Evolutionary conservation across 2,329 filamentous ascomycete genomes (phyloP), one percentile per base, ranked within the genome.

Genomic region (Cladosporium sp.): DNA sequence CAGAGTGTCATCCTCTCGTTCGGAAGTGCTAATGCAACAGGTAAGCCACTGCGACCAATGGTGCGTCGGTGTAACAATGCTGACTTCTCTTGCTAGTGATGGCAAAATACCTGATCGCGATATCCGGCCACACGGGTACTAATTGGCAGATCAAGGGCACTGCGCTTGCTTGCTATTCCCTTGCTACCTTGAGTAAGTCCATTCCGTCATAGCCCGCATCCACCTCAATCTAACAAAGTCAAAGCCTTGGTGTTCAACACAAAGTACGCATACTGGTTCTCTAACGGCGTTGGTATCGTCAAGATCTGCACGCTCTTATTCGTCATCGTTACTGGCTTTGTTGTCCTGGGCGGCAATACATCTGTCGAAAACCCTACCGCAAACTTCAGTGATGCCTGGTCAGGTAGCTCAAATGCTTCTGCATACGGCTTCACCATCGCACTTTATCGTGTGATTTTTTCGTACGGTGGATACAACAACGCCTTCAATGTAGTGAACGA

Each of bases 251-350:
- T 61, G 10, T 61, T 51, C 38, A 61, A 61, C 26, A 61, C 59
- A 18, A 61, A 61, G n/a, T 61, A 61, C 26, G 59, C 59, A 15
- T 61, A 61, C 28, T 61, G 59, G 41, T 61, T 61, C 59, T 61
- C 59, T 3, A 61, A 61, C 18, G 59, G 59, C 7, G 82, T 90
- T 44, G 87, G 87, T 0, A 73, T 80, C 2, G 71, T 90, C 49
- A 91, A 91, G 71, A 74, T 90, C 3, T 71, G 86, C n/a, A 88
- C 87, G 0, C 77, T 91, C 3, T 68, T 90, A n/a, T 88, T 90
- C 58, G 71, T 74, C 38, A 68, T 67, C n/a, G 71, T 74, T 44
- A 84, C 86, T 0, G 88, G 88, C 0, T 78, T 89, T 1, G 87
- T 90, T 3, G 85, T 90, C 3, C 81, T 90, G 0, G 86, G 86